Conservation (phyloP, 176 grass and related monocot species). For the Avena eriantha region DNA sequence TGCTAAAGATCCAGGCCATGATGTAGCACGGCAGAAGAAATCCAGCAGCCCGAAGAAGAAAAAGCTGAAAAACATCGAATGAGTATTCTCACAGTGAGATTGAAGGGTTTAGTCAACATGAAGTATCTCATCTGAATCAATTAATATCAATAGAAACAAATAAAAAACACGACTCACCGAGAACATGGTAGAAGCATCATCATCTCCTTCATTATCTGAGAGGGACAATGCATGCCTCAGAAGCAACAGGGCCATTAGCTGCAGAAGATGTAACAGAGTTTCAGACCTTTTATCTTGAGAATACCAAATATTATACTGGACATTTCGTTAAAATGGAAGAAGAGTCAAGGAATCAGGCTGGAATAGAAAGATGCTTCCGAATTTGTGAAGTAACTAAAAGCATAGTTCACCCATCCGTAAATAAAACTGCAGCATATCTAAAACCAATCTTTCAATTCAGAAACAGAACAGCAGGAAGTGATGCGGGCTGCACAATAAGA, state of each 20-base stretch:
- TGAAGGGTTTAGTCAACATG: constrained; percentile 22
- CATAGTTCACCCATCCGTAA: constrained; percentile 7
- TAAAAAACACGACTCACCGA: constrained; percentile 57
- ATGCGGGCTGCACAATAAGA: constrained; percentile 14
- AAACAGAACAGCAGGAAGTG: neutral
- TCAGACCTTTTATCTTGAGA: constrained; percentile 19
- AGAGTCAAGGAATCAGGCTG: neutral
- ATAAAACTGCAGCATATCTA: neutral
- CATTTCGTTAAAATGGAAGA: neutral
- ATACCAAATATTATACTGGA: neutral
- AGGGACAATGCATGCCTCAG: constrained; percentile 84
- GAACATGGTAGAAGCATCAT: constrained; percentile 87
- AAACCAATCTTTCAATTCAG: neutral
- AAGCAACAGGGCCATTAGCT: constrained; percentile 88
- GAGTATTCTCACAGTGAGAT: neutral
- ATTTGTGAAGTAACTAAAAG: constrained; percentile 26
- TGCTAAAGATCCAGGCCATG: constrained; percentile 90
- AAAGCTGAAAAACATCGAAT: constrained; percentile 61
- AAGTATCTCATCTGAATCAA: constrained; percentile 2
- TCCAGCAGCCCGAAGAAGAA: constrained; percentile 87
- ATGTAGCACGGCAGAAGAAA: constrained; percentile 92
- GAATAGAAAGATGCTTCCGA: neutral
- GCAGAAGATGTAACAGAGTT: constrained; percentile 30
- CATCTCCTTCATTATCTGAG: constrained; percentile 78
- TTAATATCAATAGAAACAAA: neutral